Evolutionary conservation across 257 asterid genomes (phyloP).

Genomic region (Solanum sitiens): DNA sequence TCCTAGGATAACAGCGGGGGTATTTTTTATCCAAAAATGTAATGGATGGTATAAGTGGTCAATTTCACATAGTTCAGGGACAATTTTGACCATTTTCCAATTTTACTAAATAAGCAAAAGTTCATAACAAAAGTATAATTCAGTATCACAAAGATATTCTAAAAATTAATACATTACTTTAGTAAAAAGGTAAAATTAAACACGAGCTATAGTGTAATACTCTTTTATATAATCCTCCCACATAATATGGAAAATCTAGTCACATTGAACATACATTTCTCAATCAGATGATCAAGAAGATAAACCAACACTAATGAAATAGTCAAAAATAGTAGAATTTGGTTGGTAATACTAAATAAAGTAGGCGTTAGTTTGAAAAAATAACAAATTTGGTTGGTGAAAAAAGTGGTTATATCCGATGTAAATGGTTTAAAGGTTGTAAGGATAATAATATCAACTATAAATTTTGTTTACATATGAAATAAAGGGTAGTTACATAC

Average conservation of each 20-base stretch:
- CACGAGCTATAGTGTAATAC: not conserved
- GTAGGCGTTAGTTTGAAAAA: not conserved
- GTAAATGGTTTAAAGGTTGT: not conserved
- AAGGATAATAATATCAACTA: not conserved
- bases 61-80: too few relatives aligned
- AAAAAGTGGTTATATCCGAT: not conserved
- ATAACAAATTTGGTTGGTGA: not conserved
- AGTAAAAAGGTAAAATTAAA: not conserved
- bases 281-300: not conserved
- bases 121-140: not conserved
- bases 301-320: not conserved
- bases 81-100: too few relatives aligned
- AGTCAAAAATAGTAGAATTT: not conserved
- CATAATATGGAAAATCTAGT: not conserved
- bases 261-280: not conserved
- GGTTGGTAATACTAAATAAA: not conserved
- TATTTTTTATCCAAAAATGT: too few relatives aligned
- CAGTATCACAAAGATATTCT: not conserved
- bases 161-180: not conserved
- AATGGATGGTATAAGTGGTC: too few relatives aligned
- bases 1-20: too few relatives aligned
- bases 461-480: not conserved
- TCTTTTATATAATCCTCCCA: not conserved
- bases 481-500: not conserved
- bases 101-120: not conserved